phyloP scores from a whole-genome alignment of 768 basidiomycete species.

The Mycena crocata region DNA sequence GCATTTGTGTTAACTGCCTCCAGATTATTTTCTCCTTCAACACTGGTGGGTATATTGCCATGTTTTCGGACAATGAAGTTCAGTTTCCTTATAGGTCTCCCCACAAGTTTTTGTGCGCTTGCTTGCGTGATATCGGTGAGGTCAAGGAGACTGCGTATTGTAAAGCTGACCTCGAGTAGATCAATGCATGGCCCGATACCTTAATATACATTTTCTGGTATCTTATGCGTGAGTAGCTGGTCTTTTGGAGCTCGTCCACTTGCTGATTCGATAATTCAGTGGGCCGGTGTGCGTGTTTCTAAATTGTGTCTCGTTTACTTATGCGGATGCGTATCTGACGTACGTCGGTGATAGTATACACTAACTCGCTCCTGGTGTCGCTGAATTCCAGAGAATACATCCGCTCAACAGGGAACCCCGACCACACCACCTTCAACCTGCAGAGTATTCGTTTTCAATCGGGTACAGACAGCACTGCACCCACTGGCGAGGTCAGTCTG shows the following conservation, averaged over 20 bases:
- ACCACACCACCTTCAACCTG: not conserved
- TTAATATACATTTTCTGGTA: constrained; percentile 11
- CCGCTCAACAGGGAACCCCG: not conserved
- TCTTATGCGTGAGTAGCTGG: constrained; percentile 8
- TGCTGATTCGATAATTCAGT: not conserved
- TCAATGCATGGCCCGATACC: not conserved
- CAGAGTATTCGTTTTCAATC: not conserved
- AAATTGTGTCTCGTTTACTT: too few relatives aligned
- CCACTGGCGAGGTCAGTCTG: too few relatives aligned
- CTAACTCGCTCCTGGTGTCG: constrained; percentile 15
- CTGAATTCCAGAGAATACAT: constrained; percentile 17
- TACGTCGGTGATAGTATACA: not conserved
- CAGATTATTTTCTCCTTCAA: constrained; percentile 13
- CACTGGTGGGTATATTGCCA: not conserved
- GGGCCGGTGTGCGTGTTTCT: not conserved
- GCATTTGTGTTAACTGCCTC: not conserved
- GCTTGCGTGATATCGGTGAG: not conserved
- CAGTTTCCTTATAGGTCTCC: not conserved
- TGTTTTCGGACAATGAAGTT: not conserved
- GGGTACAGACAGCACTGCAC: too few relatives aligned
- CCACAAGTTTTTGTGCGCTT: not conserved
- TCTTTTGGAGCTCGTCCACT: not conserved
- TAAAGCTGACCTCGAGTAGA: not conserved
- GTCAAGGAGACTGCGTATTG: not conserved
- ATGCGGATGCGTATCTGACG: too few relatives aligned